These are phyloP conservation scores for Odontarrhena argentea DNA, from an alignment of 345 rosid genomes.

Conservation along the genomic window DNA sequence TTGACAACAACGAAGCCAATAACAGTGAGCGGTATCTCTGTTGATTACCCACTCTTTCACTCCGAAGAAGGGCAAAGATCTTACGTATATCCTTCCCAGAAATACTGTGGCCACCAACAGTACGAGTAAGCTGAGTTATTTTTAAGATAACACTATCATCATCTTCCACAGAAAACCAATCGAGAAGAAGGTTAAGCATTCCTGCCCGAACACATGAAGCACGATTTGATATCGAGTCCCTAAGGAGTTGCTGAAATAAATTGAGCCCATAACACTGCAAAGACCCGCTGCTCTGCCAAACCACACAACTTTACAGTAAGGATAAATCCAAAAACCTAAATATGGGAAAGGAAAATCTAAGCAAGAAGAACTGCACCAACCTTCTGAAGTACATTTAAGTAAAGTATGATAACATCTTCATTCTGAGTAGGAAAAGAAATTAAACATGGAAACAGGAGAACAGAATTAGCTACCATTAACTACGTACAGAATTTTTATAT, in stretches of 20 bases:
- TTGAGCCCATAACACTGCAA: slow-evolving; percentile 82
- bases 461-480: slow-evolving; percentile 38
- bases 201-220: slow-evolving; percentile 93
- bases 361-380: slow-evolving; percentile 51
- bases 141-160: slow-evolving; percentile 70
- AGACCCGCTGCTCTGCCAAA: slow-evolving; percentile 99
- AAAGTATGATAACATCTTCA: slow-evolving; percentile 91
- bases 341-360: slow-evolving; percentile 20
- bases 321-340: slow-evolving; percentile 32
- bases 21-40: slow-evolving; percentile 86
- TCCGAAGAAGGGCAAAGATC: slow-evolving; percentile 90
- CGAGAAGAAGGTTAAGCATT: slow-evolving; percentile 91
- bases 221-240: slow-evolving; percentile 87
- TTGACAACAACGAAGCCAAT: slow-evolving; percentile 73
- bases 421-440: slow-evolving; percentile 57
- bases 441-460: slow-evolving; percentile 31
- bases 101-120: slow-evolving; percentile 95
- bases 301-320: slow-evolving; percentile 53
- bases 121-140: slow-evolving; percentile 83
- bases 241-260: slow-evolving; percentile 76
- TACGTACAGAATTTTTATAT: neutral
- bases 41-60: slow-evolving; percentile 81
- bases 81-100: slow-evolving; percentile 98
- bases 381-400: slow-evolving; percentile 89
- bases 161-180: slow-evolving; percentile 89